phyloP scores from a whole-genome alignment of 805 yeast species.

The Saccharomycopsis sp. region DNA sequence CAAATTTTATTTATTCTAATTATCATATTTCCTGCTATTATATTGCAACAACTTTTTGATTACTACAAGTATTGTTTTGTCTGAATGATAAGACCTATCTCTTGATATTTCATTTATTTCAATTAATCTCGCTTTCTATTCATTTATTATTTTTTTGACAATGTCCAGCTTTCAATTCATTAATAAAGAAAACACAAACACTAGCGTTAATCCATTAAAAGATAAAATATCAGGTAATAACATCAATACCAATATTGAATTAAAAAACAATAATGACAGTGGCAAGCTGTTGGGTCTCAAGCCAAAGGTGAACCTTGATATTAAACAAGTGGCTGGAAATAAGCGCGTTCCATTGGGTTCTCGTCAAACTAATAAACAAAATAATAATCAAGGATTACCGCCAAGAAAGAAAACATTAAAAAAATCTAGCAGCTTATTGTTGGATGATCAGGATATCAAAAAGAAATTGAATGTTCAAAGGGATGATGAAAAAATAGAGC shows the following conservation, averaged over 20 bases:
- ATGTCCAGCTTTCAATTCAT: slow-evolving; percentile 9
- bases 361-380: no score
- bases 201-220: slow-evolving; percentile 1
- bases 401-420: slow-evolving; percentile 10
- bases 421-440: slow-evolving; percentile 10
- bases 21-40: background rate
- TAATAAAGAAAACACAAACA: slow-evolving; percentile 8
- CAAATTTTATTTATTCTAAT: no score
- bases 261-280: background rate
- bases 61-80: background rate
- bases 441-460: slow-evolving; percentile 11
- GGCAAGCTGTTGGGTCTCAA: no score
- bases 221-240: background rate
- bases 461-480: slow-evolving; percentile 20
- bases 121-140: background rate
- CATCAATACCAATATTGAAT: background rate
- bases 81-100: background rate
- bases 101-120: background rate
- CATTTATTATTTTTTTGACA: background rate
- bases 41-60: no score
- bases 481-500: slow-evolving; percentile 13
- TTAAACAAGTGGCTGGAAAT: no score
- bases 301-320: no score
- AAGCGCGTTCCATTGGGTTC: no score
- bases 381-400: no score